A percentile compares a stretch with the other conserved stretches of the same genome.
Conservation (phyloP, 192 early-diverging fungal genomes). For the Coemansia sp. region DNA sequence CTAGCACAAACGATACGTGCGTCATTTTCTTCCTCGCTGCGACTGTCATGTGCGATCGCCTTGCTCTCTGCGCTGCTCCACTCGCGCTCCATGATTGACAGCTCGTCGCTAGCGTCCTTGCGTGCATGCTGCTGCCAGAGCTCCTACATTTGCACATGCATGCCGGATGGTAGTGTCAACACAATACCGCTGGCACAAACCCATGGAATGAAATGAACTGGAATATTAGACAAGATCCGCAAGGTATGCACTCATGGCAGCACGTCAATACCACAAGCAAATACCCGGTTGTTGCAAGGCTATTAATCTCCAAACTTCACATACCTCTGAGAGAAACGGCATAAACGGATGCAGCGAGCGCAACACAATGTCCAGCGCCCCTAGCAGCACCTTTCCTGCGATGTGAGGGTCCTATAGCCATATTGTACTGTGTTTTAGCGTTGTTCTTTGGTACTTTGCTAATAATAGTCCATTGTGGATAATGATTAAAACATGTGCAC, state of each 20-base stretch:
- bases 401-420: constrained; percentile 33
- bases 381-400: constrained; percentile 37
- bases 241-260: neutral
- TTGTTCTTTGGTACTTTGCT: neutral
- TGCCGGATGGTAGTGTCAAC: neutral
- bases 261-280: neutral
- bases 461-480: too few species aligned
- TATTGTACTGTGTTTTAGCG: constrained; percentile 1
- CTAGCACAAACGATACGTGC: constrained; percentile 20
- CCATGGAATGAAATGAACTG: neutral
- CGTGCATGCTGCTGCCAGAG: constrained; percentile 51
- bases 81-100: constrained; percentile 48
- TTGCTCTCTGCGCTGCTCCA: constrained; percentile 15
- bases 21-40: constrained; percentile 40
- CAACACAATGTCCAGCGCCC: constrained; percentile 56
- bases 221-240: neutral
- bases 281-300: neutral
- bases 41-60: constrained; percentile 11
- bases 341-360: constrained; percentile 93
- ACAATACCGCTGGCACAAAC: neutral
- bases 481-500: neutral
- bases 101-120: constrained; percentile 14
- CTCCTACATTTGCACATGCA: constrained; percentile 35
- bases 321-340: constrained; percentile 94
- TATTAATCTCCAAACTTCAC: neutral